Base-by-base conservation (phyloP, 768 basidiomycete species). In the Podaxis carcinomalis region DNA sequence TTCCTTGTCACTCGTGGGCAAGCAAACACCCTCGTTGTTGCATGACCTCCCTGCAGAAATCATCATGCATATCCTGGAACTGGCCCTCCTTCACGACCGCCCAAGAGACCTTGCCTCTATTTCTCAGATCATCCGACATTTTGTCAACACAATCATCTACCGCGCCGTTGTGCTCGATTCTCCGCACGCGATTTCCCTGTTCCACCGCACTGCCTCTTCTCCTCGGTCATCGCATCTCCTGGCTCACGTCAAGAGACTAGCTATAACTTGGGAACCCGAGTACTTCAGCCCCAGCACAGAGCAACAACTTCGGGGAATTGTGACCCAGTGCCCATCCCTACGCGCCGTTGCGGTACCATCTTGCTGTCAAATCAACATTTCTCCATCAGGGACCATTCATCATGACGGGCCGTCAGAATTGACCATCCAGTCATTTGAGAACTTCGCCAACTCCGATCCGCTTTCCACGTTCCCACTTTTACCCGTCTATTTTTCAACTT, bases 11-110 rank as follows among this genome's bases (percentile, higher is more conserved):
- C n/a, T 55, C 23, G 28, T 61, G 32, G 59, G 42, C 27, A 27
- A 27, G 44, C 36, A 36, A 57, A 44, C 44, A 37, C 64, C 49
- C 62, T 32, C 73, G 6, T 70, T 68, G 1, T 53, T 78, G 46
- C 66, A 74, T 54, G 65, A 66, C 51, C 66, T 79, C 9, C 79
- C 79, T 19, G 59, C 70, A 6, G 79, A 80, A 65, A 68, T 80
- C 42, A 64, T 73, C 13, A 64, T 77, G 25, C 65, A 68, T 32
- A 75, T 80, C 47, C 65, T 78, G 23, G 75, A 78, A 64, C 59
- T 70, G 16, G 69, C 72, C n/a, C 68, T 78, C 14, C 53, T 64
- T 5, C 64, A 68, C 5, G 68, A 67, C 40, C 69, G 70, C 27
- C 72, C 74, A n/a, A 68, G 58, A 35, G 64, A 65, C 54, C 66